Percentiles rank a stretch among this genome's conserved stretches.
phyloP scores from a whole-genome alignment of 1,284 basidiomycete genomes.

The Trametes sp. region DNA sequence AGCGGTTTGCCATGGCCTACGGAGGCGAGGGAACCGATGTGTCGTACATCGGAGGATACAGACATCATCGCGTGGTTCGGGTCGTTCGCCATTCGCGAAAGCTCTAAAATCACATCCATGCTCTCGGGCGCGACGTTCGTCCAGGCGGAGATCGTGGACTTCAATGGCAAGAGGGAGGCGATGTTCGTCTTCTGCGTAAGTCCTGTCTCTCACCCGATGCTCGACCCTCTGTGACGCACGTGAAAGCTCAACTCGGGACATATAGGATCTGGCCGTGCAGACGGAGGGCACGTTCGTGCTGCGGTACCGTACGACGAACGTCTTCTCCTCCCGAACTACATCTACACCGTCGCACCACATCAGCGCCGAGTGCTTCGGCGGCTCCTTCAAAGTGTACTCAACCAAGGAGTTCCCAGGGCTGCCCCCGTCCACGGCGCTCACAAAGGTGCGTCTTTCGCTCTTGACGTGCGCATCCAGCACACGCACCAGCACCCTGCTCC shows the following conservation, averaged over 20 bases:
- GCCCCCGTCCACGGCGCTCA: slow-evolving; percentile 74
- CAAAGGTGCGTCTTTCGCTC: slow-evolving; percentile 63
- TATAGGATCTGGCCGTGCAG: slow-evolving; percentile 40
- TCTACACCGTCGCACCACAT: slow-evolving; percentile 51
- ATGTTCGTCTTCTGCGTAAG: slow-evolving; percentile 1
- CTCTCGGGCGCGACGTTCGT: slow-evolving; percentile 73
- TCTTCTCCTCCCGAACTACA: slow-evolving; percentile 34
- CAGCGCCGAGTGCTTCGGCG: slow-evolving; percentile 76
- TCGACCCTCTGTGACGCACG: not conserved
- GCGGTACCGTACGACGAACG: slow-evolving; percentile 38
- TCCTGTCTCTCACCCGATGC: not conserved
- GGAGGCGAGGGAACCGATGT: not conserved
- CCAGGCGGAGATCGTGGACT: slow-evolving; percentile 64
- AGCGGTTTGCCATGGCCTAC: not conserved
- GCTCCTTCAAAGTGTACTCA: slow-evolving; percentile 73
- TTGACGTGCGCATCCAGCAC: not conserved
- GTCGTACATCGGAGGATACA: slow-evolving; percentile 4
- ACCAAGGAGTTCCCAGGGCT: slow-evolving; percentile 84
- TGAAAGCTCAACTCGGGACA: not conserved
- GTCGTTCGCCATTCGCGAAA: slow-evolving; percentile 53
- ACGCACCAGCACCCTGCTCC: no score
- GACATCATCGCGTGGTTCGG: slow-evolving; percentile 51
- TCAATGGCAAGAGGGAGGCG: slow-evolving; percentile 51
- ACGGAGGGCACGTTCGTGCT: slow-evolving; percentile 38
- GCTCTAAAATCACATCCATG: slow-evolving; percentile 60